Base-by-base conservation (phyloP, 257 asterid genomes). In the Linaria vulgaris region DNA sequence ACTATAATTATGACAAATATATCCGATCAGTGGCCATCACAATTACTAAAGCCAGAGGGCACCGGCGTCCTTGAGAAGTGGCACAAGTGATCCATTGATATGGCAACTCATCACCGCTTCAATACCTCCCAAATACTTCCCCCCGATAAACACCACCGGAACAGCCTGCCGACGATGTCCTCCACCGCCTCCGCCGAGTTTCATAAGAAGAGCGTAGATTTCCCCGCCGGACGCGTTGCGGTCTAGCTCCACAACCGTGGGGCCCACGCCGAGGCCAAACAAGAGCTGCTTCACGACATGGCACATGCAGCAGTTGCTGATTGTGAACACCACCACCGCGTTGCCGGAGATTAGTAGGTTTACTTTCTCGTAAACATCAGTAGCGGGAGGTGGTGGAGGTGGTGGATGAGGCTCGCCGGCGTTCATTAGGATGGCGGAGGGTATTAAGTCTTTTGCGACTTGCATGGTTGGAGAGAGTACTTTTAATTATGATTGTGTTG, bases 291-390 rank as follows among this genome's bases (percentile, higher is more conserved):
- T 88, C 53, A 88, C 96, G 6, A 86, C 97, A 67, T 91, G 97
- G 79, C 96, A 83, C 96, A 91, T 88, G 81, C 97, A 88, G 68
- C 97, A 90, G 0, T 91, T 89, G 63, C 88, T 84, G 58, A 81
- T 51, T 7, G 95, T 82, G 88, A 91, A 91, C n/a, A 91, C 76
- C 48, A 91, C 97, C 66, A 84, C 96, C 34, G 96, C 95, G 61
- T 84, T 91, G 27, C 82, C 65, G 14, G 89, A 74, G 9, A 81
- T 96, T 59, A 90, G 41, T 5, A 27, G 3, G 16, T 77, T 53
- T 13, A 90, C 79, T 53, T 72, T 76, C 79, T 85, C 91, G 76
- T 71, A 82, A 38, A 71, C 12, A 7, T 57, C 75, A n/a, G 61
- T 61, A 24, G 39, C n/a, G 23, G 56, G 49, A n/a, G 31, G 19